phyloP scores from a whole-genome alignment of 495 filamentous ascomycete genomes.

The Penicillium dipodomyicola region DNA sequence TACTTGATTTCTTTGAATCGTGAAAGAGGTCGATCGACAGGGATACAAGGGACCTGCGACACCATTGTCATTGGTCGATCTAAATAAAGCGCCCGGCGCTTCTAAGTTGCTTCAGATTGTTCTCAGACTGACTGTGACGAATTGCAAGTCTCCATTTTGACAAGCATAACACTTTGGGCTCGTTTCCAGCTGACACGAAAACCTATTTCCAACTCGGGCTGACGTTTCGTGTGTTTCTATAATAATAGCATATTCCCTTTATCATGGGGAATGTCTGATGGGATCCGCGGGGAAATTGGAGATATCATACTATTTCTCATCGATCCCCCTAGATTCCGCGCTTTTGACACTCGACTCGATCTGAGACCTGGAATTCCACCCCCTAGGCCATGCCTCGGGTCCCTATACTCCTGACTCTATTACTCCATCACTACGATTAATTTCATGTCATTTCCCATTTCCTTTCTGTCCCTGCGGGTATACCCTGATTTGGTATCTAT shows the following conservation, averaged over 20 bases:
- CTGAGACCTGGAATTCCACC: conserved; percentile 25
- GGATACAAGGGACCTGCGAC: conserved; percentile 20
- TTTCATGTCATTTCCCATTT: conserved; percentile 20
- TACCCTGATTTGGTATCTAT: conserved; percentile 20
- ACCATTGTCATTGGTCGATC: conserved; percentile 25
- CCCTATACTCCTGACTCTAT: conserved; percentile 15
- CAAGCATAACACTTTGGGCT: conserved; percentile 14
- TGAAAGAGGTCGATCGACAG: conserved; percentile 17
- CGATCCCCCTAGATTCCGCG: conserved; percentile 27
- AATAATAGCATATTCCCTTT: conserved; percentile 15
- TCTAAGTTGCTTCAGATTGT: conserved; percentile 31
- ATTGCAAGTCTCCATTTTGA: conserved; percentile 20
- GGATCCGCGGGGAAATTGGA: conserved; percentile 26
- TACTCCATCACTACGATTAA: conserved; percentile 9
- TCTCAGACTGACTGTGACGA: conserved; percentile 22
- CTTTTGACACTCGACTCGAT: conserved; percentile 9
- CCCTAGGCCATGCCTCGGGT: conserved; percentile 27
- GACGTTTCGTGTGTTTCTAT: conserved; percentile 18
- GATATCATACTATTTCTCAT: conserved; percentile 19
- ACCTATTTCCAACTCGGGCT: conserved; percentile 16
- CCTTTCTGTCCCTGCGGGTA: conserved; percentile 14
- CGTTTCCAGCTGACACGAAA: conserved; percentile 20
- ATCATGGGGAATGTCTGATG: conserved; percentile 14
- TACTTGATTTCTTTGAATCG: neutral
- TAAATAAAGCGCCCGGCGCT: conserved; percentile 28